phyloP scores from a whole-genome alignment of 106 monocot genomes.

The Alisma plantagoaquatica region DNA sequence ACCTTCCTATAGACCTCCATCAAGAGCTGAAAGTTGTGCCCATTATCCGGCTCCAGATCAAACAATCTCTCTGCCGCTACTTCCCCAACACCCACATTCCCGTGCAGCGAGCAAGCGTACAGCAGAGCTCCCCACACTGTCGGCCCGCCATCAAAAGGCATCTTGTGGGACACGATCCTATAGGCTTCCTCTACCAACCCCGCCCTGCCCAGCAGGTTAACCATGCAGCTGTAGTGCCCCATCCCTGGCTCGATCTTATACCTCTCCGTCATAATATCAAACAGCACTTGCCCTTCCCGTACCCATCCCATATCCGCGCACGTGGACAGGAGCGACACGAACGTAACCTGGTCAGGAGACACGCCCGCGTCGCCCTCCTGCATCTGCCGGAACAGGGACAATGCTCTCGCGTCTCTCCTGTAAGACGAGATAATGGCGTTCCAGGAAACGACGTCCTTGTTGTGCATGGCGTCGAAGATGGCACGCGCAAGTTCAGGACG shows the following conservation, averaged over 20 bases:
- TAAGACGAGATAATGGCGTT: conserved; percentile 65
- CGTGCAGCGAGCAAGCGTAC: conserved; percentile 50
- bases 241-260: conserved; percentile 33
- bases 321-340: conserved; percentile 54
- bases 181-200: conserved; percentile 63
- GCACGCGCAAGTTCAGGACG: conserved; percentile 11
- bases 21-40: conserved; percentile 66
- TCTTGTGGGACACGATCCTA: conserved; percentile 19
- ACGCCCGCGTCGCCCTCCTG: conserved; percentile 36
- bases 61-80: conserved; percentile 50
- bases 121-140: conserved; percentile 70
- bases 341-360: conserved; percentile 56
- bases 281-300: conserved; percentile 41
- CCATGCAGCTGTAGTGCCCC: conserved; percentile 82
- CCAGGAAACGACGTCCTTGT: conserved; percentile 75
- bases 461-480: conserved; percentile 43
- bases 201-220: conserved; percentile 71
- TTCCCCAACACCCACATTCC: conserved; percentile 45
- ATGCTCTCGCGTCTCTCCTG: conserved; percentile 13
- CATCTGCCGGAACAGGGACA: conserved; percentile 49
- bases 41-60: conserved; percentile 82
- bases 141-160: conserved; percentile 38
- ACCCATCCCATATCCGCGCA: conserved; percentile 58
- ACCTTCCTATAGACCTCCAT: conserved; percentile 38
- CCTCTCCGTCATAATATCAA: conserved; percentile 39